These are phyloP conservation scores for Mycena epipterygia DNA, from an alignment of 768 basidiomycete species.

Conservation along the genomic window DNA sequence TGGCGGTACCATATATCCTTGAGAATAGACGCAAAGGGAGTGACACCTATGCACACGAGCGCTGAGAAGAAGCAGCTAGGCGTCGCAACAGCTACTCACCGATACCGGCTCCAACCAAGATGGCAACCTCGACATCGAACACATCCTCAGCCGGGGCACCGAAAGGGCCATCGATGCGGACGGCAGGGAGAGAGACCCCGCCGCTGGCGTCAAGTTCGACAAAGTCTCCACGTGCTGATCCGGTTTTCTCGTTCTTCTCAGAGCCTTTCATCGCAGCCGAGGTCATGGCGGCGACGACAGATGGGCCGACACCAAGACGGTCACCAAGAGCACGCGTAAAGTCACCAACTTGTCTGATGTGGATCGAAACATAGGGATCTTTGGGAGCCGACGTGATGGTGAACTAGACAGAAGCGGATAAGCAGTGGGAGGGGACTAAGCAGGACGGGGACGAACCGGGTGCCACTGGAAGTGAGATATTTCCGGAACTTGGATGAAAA, in stretches of 20 bases:
- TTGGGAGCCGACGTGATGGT: slow-evolving; percentile 96
- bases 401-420: slow-evolving; percentile 64
- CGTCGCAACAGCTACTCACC: slow-evolving; percentile 62
- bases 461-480: slow-evolving; percentile 92
- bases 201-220: slow-evolving; percentile 77
- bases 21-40: slow-evolving; percentile 94
- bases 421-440: neutral
- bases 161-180: slow-evolving; percentile 92
- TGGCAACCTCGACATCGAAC: slow-evolving; percentile 86
- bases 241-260: slow-evolving; percentile 69
- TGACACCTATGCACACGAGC: slow-evolving; percentile 70
- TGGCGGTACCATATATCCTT: slow-evolving; percentile 98
- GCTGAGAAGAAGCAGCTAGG: slow-evolving; percentile 18
- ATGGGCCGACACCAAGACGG: slow-evolving; percentile 85
- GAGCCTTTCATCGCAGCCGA: slow-evolving; percentile 81
- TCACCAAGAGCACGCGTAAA: slow-evolving; percentile 88
- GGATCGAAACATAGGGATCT: slow-evolving; percentile 92
- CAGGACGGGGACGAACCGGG: slow-evolving; percentile 74
- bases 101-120: slow-evolving; percentile 95
- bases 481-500: slow-evolving; percentile 91
- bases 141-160: slow-evolving; percentile 95
- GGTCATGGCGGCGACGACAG: slow-evolving; percentile 84
- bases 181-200: slow-evolving; percentile 68
- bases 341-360: slow-evolving; percentile 95
- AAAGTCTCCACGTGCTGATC: slow-evolving; percentile 78